Conservation (phyloP, 305 asterid species). For the Plantago lanceolata region DNA sequence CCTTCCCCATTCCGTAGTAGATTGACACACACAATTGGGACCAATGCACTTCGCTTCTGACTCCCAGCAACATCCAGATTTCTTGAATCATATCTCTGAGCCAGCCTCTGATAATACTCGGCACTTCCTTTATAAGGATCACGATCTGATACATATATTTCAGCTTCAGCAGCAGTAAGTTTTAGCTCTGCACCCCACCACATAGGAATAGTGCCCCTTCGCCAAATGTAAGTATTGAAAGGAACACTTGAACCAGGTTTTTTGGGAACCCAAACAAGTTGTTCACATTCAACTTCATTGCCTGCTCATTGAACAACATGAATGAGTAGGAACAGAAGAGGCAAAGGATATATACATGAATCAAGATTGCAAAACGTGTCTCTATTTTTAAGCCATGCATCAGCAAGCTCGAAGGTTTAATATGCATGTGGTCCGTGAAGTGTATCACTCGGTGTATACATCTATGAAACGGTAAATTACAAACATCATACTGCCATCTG, state of each 20-base stretch:
- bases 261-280: slow-evolving; percentile 91
- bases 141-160: slow-evolving; percentile 79
- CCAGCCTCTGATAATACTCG: slow-evolving; percentile 83
- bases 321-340: slow-evolving; percentile 13
- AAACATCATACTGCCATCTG: neutral
- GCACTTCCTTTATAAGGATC: slow-evolving; percentile 94
- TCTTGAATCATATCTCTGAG: slow-evolving; percentile 81
- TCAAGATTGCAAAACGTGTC: slow-evolving; percentile 16
- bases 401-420: slow-evolving; percentile 5
- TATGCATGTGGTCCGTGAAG: neutral
- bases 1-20: slow-evolving; percentile 87
- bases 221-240: slow-evolving; percentile 87
- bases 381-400: slow-evolving; percentile 15
- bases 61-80: slow-evolving; percentile 60
- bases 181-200: slow-evolving; percentile 99
- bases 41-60: slow-evolving; percentile 74
- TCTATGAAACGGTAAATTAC: slow-evolving; percentile 16
- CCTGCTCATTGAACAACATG: slow-evolving; percentile 52
- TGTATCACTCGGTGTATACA: slow-evolving; percentile 14
- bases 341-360: slow-evolving; percentile 9
- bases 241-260: slow-evolving; percentile 76
- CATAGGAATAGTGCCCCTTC: slow-evolving; percentile 97
- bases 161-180: slow-evolving; percentile 98
- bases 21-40: slow-evolving; percentile 90
- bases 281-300: slow-evolving; percentile 99